Evolutionary conservation across 257 asterid genomes (phyloP), one percentile per base, ranked within the genome.

Genomic region (Ajuga chamaepitys): DNA sequence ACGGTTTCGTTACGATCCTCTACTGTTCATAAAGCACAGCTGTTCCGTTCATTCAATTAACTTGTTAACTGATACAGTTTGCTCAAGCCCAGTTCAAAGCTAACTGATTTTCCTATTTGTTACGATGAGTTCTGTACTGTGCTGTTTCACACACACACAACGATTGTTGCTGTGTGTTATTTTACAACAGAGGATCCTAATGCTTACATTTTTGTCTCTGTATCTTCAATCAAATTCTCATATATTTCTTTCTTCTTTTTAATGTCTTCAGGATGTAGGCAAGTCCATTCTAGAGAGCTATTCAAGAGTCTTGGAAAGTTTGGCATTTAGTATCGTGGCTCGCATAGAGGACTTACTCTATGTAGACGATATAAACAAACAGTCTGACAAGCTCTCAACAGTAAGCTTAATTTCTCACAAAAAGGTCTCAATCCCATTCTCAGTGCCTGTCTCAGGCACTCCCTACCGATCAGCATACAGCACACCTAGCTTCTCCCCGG

Each of bases 401-500:
- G 65, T 79, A 61, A 80, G 77, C 66, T 48, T 73, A 32, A 74
- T 85, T n/a, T 63, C 81, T 62, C 88, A 82, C 69, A 81, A 70
- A 60, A 91, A 88, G 75, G 68, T 74, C 20, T 58, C 82, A 13
- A 55, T 74, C 58, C 82, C 87, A 0, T 80, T 74, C 30, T 30
- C 81, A 0, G 84, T 83, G 86, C 74, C 91, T 9, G 47, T 68
- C 86, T 82, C 92, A 17, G 85, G 86, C 89, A 82, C 93, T 40
- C 94, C 96, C 3, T 74, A 75, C 74, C 80, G 80, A 56, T 67
- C 92, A 57, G 75, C 84, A 18, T 78, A 80, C 28, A 74, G 77
- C 57, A 83, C 91, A 0, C 96, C 91, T 3, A 80, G 65, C 80
- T 83, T 82, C 45, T 86, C 95, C 4, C 96, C 96, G 0, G 82